Evolutionary conservation across 495 filamentous ascomycete genomes (phyloP), one percentile per base, ranked within the genome.

Genomic region (Wilcoxina mikolae): DNA sequence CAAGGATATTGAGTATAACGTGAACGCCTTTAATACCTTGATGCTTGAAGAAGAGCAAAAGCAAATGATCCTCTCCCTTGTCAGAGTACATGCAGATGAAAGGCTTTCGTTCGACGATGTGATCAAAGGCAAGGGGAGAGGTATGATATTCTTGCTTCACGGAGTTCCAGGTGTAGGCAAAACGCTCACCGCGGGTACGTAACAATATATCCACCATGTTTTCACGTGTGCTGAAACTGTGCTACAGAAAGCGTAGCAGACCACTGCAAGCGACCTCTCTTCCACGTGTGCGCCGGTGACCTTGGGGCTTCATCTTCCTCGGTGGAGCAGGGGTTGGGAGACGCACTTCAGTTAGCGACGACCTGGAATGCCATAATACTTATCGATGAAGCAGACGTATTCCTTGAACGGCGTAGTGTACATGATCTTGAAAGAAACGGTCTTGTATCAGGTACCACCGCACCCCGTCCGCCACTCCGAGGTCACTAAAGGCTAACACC

Each of bases 91-190:
- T n/a, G n/a, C n/a, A n/a, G n/a, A n/a, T n/a, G n/a, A n/a, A n/a
- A n/a, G n/a, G n/a, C n/a, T n/a, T n/a, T n/a, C n/a, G n/a, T n/a
- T 93, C 57, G 86, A 88, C 65, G 82, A 86, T 59, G 80, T 87
- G 25, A 85, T 87, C 45, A 79, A 83, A 62, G 84, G 84, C 59
- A 87, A 87, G 58, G 84, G 83, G 44, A 78, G 79, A 51, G 84
- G 83, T 11, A 75, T 87, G 3, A 82, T 86, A n/a, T 76, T 76
- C 43, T 82, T 85, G 0, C 72, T 85, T 0, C 81, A 84, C 49
- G 82, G 82, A 1, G 80, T 81, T 2, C 81, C 81, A 2, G 81
- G 82, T n/a, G 82, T 80, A 0, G 82, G 82, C 26, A 85, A 85
- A 66, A 86, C 82, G 0, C 74, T 86, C 2, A 86, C 82, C 2